These are phyloP conservation scores for Tolypocladium ovalisporum DNA, from an alignment of 2,329 filamentous ascomycete species.

Conservation along the genomic window DNA sequence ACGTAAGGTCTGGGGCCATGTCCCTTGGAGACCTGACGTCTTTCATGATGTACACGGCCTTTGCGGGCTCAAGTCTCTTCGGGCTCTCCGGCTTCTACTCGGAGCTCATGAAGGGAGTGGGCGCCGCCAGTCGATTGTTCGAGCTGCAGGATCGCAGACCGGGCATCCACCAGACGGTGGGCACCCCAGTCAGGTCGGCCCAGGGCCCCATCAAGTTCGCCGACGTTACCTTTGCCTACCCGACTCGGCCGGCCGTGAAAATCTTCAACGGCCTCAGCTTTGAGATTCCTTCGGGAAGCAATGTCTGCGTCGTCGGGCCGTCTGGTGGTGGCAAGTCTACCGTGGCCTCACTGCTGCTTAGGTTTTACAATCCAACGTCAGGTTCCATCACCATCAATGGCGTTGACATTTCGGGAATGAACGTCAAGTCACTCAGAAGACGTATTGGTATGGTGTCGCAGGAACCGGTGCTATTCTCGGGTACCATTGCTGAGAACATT, in stretches of 20 bases:
- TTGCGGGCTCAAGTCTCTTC: slow-evolving; percentile 74
- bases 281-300: slow-evolving; percentile 83
- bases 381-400: slow-evolving; percentile 78
- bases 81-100: slow-evolving; percentile 94
- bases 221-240: slow-evolving; percentile 81
- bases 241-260: slow-evolving; percentile 78
- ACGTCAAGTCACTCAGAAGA: slow-evolving; percentile 82
- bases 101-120: slow-evolving; percentile 97
- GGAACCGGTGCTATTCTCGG: slow-evolving; percentile 86
- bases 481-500: slow-evolving; percentile 80
- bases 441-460: slow-evolving; percentile 94
- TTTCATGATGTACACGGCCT: slow-evolving; percentile 98
- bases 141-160: slow-evolving; percentile 87
- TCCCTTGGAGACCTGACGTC: slow-evolving; percentile 87
- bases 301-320: slow-evolving; percentile 92
- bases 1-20: slow-evolving; percentile 79
- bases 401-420: slow-evolving; percentile 73
- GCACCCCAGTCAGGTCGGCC: slow-evolving; percentile 67
- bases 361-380: slow-evolving; percentile 77
- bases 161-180: slow-evolving; percentile 77
- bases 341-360: slow-evolving; percentile 78
- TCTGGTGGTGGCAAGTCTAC: slow-evolving; percentile 96
- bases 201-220: slow-evolving; percentile 83
- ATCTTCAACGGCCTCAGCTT: slow-evolving; percentile 90
- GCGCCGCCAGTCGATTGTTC: slow-evolving; percentile 90